Percentiles rank a stretch among this genome's conserved stretches.
phyloP scores from a whole-genome alignment of 345 rosid genomes.

The Brassica juncea region DNA sequence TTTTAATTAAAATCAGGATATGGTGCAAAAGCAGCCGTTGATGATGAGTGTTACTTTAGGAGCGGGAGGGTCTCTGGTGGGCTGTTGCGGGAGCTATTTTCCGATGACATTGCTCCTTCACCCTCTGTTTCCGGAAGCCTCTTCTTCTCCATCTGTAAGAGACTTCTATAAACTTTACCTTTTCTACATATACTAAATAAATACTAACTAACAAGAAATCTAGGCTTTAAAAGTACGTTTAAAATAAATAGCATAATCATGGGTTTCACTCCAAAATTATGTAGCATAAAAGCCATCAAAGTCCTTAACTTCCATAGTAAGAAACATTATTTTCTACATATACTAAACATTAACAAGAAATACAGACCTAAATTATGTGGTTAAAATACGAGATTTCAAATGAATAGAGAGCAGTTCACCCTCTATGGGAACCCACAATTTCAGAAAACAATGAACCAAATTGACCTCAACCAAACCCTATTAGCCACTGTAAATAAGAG shows the following conservation, averaged over 20 bases:
- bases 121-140: background rate
- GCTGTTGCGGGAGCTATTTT: background rate
- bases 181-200: background rate
- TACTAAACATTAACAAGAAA: background rate
- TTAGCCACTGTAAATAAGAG: background rate
- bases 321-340: background rate
- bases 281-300: background rate
- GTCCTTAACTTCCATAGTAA: background rate
- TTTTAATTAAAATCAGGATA: background rate
- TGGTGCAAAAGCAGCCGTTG: background rate
- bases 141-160: constrained; percentile 29
- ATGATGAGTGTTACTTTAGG: background rate
- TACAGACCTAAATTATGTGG: background rate
- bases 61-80: constrained; percentile 3
- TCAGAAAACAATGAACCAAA: background rate
- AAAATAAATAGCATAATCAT: background rate
- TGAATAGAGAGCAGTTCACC: background rate
- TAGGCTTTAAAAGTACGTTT: background rate
- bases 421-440: background rate
- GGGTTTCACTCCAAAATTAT: background rate
- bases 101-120: background rate
- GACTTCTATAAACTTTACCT: background rate
- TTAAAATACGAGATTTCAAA: background rate
- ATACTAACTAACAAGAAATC: background rate
- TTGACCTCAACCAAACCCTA: background rate